A percentile compares a stretch with the other conserved stretches of the same genome.
Evolutionary conservation across 306 rosid genomes (phyloP).

Genomic region (Begonia loranthoides): DNA sequence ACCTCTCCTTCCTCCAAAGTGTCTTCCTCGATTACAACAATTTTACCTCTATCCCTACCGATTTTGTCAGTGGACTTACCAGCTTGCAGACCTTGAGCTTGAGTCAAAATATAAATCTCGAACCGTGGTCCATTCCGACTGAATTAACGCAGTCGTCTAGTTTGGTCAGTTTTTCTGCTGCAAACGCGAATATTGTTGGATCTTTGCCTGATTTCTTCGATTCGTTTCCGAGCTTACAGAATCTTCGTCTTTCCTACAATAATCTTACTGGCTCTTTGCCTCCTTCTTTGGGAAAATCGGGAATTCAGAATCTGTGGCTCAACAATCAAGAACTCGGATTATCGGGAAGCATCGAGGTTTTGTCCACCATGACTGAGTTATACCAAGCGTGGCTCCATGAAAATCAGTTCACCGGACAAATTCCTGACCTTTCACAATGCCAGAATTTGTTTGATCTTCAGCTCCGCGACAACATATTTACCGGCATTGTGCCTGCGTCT

Average conservation of each 20-base stretch:
- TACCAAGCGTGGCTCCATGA: conserved; percentile 63
- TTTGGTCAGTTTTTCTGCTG: conserved; percentile 25
- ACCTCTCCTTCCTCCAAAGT: conserved; percentile 27
- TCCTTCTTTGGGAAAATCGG: conserved; percentile 29
- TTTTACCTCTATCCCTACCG: conserved; percentile 35
- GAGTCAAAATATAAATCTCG: conserved; percentile 21
- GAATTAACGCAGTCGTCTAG: conserved; percentile 30
- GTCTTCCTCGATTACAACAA: conserved; percentile 34
- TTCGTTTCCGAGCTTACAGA: conserved; percentile 24
- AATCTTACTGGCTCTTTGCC: conserved; percentile 61
- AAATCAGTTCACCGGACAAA: conserved; percentile 49
- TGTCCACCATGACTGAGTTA: conserved; percentile 43
- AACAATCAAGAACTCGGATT: conserved; percentile 60
- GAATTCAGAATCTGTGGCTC: conserved; percentile 45
- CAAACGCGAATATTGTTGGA: conserved; percentile 24
- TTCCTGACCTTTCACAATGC: conserved; percentile 50
- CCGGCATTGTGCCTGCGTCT: conserved; percentile 48
- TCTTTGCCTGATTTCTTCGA: conserved; percentile 46
- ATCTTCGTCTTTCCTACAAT: conserved; percentile 61
- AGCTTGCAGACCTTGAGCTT: conserved; percentile 34
- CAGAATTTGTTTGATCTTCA: conserved; percentile 38
- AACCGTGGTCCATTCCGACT: conserved; percentile 35
- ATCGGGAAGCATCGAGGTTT: conserved; percentile 35
- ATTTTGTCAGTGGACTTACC: conserved; percentile 32
- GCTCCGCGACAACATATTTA: conserved; percentile 55